Percentiles rank a stretch among this genome's conserved stretches.
phyloP scores from a whole-genome alignment of 1,139 yeast species.

The Pichia sp. region DNA sequence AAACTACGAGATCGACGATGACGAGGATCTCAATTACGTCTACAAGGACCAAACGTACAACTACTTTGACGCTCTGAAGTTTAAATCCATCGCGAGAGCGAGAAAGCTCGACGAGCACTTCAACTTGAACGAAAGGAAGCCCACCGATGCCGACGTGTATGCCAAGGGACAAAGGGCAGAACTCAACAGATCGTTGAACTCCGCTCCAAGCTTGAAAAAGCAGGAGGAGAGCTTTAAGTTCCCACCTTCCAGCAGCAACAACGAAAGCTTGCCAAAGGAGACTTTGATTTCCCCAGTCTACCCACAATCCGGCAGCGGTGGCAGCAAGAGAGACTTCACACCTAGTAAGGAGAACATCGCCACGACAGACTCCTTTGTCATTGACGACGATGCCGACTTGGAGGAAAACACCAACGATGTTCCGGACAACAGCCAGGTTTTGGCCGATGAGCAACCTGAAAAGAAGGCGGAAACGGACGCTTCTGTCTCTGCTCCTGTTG shows the following conservation, averaged over 20 bases:
- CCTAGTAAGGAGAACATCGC: slow-evolving; percentile 18
- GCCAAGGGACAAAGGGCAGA: slow-evolving; percentile 7
- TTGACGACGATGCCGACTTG: slow-evolving; percentile 26
- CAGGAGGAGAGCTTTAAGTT: not conserved
- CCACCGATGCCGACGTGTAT: slow-evolving; percentile 16
- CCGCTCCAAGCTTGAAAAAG: slow-evolving; percentile 1
- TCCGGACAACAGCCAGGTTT: slow-evolving; percentile 1
- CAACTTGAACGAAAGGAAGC: slow-evolving; percentile 9
- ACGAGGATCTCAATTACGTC: slow-evolving; percentile 46
- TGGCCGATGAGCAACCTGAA: not conserved
- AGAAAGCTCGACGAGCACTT: slow-evolving; percentile 16
- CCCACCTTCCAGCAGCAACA: not conserved
- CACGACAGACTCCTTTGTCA: slow-evolving; percentile 26
- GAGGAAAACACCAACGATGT: slow-evolving; percentile 3
- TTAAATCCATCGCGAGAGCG: slow-evolving; percentile 27
- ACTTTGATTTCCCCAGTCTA: slow-evolving; percentile 29
- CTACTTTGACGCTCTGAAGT: slow-evolving; percentile 50
- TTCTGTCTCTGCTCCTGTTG: slow-evolving; percentile 1
- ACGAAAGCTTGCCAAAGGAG: slow-evolving; percentile 28
- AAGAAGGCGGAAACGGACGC: not conserved
- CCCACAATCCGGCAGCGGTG: slow-evolving; percentile 1
- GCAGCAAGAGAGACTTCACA: slow-evolving; percentile 13
- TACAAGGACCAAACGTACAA: slow-evolving; percentile 44
- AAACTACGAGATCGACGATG: slow-evolving; percentile 47
- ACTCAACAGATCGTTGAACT: not conserved